A percentile compares a stretch with the other conserved stretches of the same genome.
Evolutionary conservation across 1,284 basidiomycete species (phyloP).

Genomic region (Polyporus tsugae): DNA sequence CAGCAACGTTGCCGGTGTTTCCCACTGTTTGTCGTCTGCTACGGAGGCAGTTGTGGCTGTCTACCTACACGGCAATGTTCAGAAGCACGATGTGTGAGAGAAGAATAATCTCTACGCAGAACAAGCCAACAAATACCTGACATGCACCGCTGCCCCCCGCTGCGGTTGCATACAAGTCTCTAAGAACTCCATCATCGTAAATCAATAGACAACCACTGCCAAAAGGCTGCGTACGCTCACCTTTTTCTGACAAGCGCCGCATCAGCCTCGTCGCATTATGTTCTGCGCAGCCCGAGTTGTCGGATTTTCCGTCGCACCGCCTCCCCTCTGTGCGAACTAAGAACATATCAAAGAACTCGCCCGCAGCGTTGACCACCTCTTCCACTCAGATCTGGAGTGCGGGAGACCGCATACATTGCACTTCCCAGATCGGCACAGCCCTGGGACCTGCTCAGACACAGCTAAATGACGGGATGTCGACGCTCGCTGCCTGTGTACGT

Average conservation of each 20-base stretch:
- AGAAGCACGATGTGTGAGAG: constrained; percentile 4
- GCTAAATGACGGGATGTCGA: not conserved
- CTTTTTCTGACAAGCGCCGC: not conserved
- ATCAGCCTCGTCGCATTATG: not conserved
- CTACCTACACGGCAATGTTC: not conserved
- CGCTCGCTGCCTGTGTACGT: not conserved
- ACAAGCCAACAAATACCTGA: not conserved
- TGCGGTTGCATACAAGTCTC: not conserved
- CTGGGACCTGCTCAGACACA: not conserved
- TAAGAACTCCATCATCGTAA: constrained; percentile 1
- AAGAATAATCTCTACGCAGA: not conserved
- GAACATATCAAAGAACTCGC: not conserved
- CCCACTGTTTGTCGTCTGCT: constrained; percentile 6
- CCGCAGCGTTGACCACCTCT: no score
- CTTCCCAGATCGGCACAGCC: not conserved
- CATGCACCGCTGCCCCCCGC: not conserved
- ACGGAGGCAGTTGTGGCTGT: constrained; percentile 6
- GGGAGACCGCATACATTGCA: constrained; percentile 1
- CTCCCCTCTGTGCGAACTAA: not conserved
- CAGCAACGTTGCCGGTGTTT: constrained; percentile 4
- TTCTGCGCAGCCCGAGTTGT: not conserved
- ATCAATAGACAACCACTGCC: not conserved
- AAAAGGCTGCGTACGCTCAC: not conserved
- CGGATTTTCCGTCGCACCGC: not conserved
- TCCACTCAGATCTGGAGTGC: not conserved